Evolutionary conservation across 2,329 filamentous ascomycete genomes (phyloP).

Genomic region (Ceratocystis variospora): DNA sequence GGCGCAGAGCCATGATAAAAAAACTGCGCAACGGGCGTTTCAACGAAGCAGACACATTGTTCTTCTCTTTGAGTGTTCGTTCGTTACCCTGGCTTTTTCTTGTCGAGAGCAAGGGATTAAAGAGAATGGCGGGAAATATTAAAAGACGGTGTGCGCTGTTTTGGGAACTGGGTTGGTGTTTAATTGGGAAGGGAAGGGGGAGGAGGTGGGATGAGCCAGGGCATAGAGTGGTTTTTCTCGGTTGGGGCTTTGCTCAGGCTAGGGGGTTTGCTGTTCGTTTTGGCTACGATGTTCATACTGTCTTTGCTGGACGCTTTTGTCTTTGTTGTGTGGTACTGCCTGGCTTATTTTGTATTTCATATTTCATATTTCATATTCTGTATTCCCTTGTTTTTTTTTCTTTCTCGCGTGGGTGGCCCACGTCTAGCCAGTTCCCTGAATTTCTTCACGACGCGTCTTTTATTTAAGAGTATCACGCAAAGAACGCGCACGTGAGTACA

Average conservation of each 20-base stretch:
- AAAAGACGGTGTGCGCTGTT: constrained; percentile 16
- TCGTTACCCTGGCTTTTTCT: background rate
- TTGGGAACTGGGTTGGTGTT: constrained; percentile 7
- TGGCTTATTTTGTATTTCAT: too few relatives aligned
- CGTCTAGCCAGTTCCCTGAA: background rate
- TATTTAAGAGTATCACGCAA: background rate
- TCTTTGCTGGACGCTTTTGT: too few relatives aligned
- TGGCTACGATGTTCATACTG: too few relatives aligned
- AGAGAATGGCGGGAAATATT: constrained; percentile 19
- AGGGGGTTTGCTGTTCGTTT: background rate
- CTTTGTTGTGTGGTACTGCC: too few relatives aligned
- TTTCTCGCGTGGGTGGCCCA: background rate
- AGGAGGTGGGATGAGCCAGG: constrained; percentile 8
- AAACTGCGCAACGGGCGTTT: background rate
- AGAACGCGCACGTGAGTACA: background rate
- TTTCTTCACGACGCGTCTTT: background rate
- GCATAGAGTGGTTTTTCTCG: constrained; percentile 17
- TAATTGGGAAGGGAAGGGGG: constrained; percentile 11
- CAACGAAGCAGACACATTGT: background rate
- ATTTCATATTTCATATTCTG: too few relatives aligned
- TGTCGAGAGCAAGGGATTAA: constrained; percentile 16
- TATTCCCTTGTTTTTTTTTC: too few relatives aligned
- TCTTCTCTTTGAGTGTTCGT: background rate
- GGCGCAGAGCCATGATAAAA: background rate
- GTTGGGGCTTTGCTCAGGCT: background rate